A percentile compares a stretch with the other conserved stretches of the same genome.
Evolutionary conservation across 352 stramenopile species (phyloP).

Genomic region (Phytopythium aichiense): DNA sequence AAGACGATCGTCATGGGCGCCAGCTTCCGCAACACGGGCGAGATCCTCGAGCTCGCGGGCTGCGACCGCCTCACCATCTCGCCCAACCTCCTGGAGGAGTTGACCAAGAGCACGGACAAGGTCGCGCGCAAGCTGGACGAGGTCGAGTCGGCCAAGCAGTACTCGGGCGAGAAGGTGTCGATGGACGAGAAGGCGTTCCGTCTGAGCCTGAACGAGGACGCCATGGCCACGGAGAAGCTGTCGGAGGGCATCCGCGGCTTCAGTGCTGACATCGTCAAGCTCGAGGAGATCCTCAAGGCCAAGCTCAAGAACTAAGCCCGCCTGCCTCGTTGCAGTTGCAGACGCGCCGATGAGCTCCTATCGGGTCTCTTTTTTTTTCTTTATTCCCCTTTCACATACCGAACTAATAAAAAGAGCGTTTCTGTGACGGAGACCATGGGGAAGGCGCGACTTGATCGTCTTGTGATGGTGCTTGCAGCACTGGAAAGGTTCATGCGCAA

Average conservation of each 20-base stretch:
- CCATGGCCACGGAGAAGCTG: constrained; percentile 97
- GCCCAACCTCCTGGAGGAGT: constrained; percentile 90
- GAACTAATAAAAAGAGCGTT: constrained; percentile 3
- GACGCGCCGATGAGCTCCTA: not conserved
- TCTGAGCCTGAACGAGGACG: constrained; percentile 97
- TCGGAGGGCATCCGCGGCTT: constrained; percentile 97
- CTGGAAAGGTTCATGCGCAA: not conserved
- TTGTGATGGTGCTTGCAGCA: not conserved
- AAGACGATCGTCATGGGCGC: constrained; percentile 95
- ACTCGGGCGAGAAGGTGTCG: constrained; percentile 73
- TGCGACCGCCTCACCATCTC: constrained; percentile 98
- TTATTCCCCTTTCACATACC: not conserved
- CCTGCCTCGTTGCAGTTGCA: not conserved
- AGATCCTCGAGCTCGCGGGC: constrained; percentile 96
- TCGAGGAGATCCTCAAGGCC: constrained; percentile 96
- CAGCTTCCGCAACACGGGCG: constrained; percentile 94
- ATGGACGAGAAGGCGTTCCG: constrained; percentile 96
- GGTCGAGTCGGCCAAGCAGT: constrained; percentile 64
- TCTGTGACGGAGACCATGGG: not conserved
- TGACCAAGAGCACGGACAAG: constrained; percentile 72
- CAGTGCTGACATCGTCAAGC: constrained; percentile 96
- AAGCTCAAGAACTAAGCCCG: constrained; percentile 88
- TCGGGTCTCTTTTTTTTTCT: not conserved
- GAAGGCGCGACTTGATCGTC: not conserved
- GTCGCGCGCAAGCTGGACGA: constrained; percentile 84